Percentiles rank a stretch among this genome's conserved stretches.
phyloP scores from a whole-genome alignment of 176 grass and related monocot genomes.

The Cenchrus purpureus region DNA sequence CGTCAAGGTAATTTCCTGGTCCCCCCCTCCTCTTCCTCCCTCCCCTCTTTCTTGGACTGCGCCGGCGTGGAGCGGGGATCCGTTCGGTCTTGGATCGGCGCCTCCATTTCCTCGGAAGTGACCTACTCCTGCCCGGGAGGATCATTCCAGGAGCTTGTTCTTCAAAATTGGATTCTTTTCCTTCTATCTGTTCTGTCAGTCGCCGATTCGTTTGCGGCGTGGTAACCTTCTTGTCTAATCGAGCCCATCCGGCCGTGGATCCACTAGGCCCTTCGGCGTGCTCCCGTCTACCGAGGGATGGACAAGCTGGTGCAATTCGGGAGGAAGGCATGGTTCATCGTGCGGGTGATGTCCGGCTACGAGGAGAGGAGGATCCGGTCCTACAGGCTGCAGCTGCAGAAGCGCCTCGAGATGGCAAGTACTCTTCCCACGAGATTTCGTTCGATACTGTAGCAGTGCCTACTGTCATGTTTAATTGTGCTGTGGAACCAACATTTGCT shows the following conservation, averaged over 20 bases:
- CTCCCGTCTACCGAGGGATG: conserved; percentile 36
- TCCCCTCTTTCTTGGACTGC: background rate
- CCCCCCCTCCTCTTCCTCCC: background rate
- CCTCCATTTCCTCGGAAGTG: background rate
- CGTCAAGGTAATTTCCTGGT: background rate
- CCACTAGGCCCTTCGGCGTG: background rate
- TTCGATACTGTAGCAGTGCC: background rate
- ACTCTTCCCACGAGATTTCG: background rate
- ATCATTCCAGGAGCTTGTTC: background rate
- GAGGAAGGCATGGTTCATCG: conserved; percentile 84
- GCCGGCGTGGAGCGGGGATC: background rate
- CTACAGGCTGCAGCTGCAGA: conserved; percentile 79
- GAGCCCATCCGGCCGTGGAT: background rate
- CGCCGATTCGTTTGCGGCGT: background rate
- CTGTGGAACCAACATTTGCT: background rate
- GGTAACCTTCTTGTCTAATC: background rate
- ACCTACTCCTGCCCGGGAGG: background rate
- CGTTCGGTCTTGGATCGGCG: background rate
- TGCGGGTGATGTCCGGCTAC: conserved; percentile 77
- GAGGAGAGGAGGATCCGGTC: conserved; percentile 91
- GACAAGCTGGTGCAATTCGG: conserved; percentile 79
- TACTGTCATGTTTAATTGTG: background rate
- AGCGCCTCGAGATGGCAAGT: conserved; percentile 64
- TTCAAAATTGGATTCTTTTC: background rate
- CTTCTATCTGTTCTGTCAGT: background rate